Conservation (phyloP, 2,329 filamentous ascomycete genomes). For the Trichothecium sympodiale region DNA sequence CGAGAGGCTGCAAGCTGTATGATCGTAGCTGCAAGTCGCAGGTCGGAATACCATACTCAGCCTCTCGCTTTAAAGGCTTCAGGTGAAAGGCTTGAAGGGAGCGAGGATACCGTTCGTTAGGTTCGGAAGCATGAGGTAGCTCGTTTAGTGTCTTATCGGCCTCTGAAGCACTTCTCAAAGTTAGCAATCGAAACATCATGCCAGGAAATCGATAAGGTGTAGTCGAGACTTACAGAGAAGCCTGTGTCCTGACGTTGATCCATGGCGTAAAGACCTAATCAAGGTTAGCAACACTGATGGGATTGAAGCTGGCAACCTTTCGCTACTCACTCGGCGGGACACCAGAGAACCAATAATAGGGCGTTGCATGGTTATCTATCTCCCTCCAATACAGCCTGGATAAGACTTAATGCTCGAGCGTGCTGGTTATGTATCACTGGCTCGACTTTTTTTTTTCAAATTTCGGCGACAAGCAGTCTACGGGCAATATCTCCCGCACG, state of each 20-base stretch:
- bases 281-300: background rate
- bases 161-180: background rate
- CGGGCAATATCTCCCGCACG: too few species aligned
- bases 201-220: background rate
- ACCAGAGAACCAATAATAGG: constrained; percentile 13
- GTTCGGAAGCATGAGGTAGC: background rate
- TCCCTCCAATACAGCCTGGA: background rate
- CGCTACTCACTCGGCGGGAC: constrained; percentile 12
- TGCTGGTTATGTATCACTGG: background rate
- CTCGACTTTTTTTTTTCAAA: too few species aligned
- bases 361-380: constrained; percentile 18
- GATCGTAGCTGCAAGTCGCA: constrained; percentile 91
- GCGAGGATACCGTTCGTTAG: constrained; percentile 51
- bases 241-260: constrained; percentile 13
- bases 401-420: background rate
- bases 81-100: constrained; percentile 80
- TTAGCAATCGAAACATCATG: too few species aligned
- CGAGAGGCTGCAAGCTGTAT: constrained; percentile 79
- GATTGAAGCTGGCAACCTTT: background rate
- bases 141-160: constrained; percentile 3
- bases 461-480: too few species aligned
- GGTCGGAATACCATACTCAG: constrained; percentile 67
- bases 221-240: constrained; percentile 13
- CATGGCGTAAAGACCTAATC: constrained; percentile 9
- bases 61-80: constrained; percentile 65